These are phyloP conservation scores for Cytospora chrysosperma DNA, from an alignment of 2,329 filamentous ascomycete species.

Conservation along the genomic window DNA sequence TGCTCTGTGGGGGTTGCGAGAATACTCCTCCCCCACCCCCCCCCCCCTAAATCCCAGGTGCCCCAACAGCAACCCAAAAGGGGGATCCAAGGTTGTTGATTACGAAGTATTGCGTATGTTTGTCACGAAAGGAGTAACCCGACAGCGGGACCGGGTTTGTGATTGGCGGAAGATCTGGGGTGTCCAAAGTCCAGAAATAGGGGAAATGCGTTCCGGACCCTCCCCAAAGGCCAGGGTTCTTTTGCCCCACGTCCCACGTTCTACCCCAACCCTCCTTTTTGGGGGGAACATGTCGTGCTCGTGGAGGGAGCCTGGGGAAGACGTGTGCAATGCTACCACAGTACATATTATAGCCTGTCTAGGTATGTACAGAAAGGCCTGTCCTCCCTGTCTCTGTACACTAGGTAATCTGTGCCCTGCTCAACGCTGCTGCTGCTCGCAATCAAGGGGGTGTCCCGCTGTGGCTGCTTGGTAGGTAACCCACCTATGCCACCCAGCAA, in stretches of 20 bases:
- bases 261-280: slow-evolving; percentile 8
- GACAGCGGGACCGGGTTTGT: neutral
- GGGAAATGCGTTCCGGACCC: slow-evolving; percentile 19
- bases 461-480: neutral
- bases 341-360: no score
- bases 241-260: slow-evolving; percentile 24
- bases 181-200: slow-evolving; percentile 23
- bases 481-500: no score
- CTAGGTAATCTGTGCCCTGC: no score
- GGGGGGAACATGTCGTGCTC: neutral
- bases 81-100: no score
- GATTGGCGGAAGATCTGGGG: slow-evolving; percentile 26
- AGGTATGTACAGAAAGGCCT: no score
- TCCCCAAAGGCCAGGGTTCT: no score
- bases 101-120: no score
- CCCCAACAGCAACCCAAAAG: no score
- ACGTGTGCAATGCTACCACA: slow-evolving; percentile 8
- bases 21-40: neutral
- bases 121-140: neutral
- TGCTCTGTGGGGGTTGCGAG: neutral
- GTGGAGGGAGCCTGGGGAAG: slow-evolving; percentile 21
- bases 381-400: no score
- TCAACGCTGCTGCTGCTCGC: no score
- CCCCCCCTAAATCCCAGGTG: no score
- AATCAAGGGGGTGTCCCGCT: no score